phyloP scores from a whole-genome alignment of 768 basidiomycete species.

The Lactarius deliciosus region DNA sequence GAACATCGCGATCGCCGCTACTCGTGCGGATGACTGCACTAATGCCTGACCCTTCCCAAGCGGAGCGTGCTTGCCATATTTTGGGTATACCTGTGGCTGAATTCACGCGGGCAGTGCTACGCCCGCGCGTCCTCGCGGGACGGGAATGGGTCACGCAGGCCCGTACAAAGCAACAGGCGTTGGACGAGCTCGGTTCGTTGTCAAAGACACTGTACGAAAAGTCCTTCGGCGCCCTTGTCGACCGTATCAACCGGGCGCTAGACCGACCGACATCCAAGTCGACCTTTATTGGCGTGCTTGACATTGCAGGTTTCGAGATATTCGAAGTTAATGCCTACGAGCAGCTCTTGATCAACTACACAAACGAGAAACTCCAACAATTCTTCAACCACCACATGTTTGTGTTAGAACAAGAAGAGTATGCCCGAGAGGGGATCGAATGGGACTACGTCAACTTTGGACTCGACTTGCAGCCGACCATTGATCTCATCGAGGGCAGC shows the following conservation, averaged over 20 bases:
- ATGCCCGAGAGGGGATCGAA: slow-evolving; percentile 91
- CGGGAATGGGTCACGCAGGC: slow-evolving; percentile 97
- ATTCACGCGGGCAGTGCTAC: slow-evolving; percentile 84
- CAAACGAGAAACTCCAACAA: slow-evolving; percentile 98
- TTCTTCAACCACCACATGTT: slow-evolving; percentile 99
- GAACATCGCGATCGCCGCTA: slow-evolving; percentile 81
- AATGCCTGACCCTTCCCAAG: slow-evolving; percentile 80
- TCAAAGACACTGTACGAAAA: slow-evolving; percentile 98
- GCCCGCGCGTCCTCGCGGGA: slow-evolving; percentile 89
- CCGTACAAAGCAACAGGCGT: slow-evolving; percentile 84
- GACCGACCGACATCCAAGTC: slow-evolving; percentile 90
- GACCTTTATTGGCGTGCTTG: slow-evolving; percentile 96
- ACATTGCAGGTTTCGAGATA: slow-evolving; percentile 99
- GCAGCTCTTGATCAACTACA: slow-evolving; percentile 97
- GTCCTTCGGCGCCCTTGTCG: slow-evolving; percentile 90
- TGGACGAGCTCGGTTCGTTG: slow-evolving; percentile 87
- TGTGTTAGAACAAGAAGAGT: slow-evolving; percentile 98
- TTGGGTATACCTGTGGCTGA: slow-evolving; percentile 86
- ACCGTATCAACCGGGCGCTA: slow-evolving; percentile 90
- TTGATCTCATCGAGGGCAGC: slow-evolving; percentile 90
- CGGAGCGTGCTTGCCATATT: slow-evolving; percentile 86
- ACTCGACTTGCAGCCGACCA: slow-evolving; percentile 94
- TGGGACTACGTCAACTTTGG: slow-evolving; percentile 99
- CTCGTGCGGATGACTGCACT: slow-evolving; percentile 76
- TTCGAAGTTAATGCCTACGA: slow-evolving; percentile 94